These are phyloP conservation scores for Anisodus acutangulus DNA, from an alignment of 257 asterid genomes.

Conservation along the genomic window DNA sequence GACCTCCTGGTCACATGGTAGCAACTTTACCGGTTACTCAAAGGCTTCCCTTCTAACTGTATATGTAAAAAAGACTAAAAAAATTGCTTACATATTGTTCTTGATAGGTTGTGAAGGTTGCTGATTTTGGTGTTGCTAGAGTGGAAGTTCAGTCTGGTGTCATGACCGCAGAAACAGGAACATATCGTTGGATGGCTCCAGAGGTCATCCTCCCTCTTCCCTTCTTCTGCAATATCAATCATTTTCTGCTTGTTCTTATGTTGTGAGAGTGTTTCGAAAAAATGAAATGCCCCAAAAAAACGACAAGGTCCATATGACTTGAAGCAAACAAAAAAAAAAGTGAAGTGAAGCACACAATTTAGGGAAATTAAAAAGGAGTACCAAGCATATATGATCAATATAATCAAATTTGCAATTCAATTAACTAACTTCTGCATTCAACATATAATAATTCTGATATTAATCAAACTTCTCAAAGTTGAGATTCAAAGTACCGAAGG, in stretches of 20 bases:
- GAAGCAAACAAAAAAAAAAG: too few species aligned
- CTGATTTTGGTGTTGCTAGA: constrained; percentile 90
- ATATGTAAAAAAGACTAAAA: neutral
- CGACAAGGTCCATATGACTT: too few species aligned
- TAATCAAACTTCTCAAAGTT: too few species aligned
- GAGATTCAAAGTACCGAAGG: too few species aligned
- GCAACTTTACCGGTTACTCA: too few species aligned
- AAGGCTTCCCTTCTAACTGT: neutral
- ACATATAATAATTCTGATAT: too few species aligned
- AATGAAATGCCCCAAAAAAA: neutral
- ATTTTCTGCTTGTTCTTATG: neutral
- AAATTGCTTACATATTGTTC: neutral
- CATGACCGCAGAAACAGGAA: constrained; percentile 98
- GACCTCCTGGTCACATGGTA: too few species aligned
- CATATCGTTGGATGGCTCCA: constrained; percentile 99
- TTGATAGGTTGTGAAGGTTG: constrained; percentile 80
- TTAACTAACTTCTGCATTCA: neutral
- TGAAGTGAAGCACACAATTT: neutral
- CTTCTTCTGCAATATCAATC: neutral
- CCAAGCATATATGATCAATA: neutral
- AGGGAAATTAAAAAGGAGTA: neutral
- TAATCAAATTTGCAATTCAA: neutral
- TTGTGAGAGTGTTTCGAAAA: neutral
- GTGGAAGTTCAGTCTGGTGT: constrained; percentile 79
- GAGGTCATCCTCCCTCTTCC: constrained; percentile 54